Conservation (phyloP, 331 rosid species). For the Arachis monticola region DNA sequence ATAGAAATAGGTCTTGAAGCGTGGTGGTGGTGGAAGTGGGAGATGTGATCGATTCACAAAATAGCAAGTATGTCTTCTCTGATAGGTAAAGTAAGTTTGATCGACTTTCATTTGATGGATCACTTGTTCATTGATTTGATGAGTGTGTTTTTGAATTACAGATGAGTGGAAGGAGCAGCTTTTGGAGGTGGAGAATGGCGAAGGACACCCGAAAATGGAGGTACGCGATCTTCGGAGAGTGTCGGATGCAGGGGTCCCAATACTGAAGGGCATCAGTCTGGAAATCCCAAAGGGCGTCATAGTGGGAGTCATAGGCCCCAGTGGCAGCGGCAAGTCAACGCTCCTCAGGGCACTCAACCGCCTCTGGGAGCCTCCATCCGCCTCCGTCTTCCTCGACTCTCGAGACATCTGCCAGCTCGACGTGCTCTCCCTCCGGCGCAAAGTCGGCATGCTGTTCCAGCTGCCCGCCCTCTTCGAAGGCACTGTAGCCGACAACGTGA, state of each 20-base stretch:
- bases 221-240: constrained; percentile 59
- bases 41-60: background rate
- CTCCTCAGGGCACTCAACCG: constrained; percentile 78
- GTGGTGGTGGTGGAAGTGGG: too few relatives aligned
- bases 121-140: background rate
- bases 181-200: constrained; percentile 45
- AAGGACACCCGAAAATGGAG: constrained; percentile 46
- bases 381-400: constrained; percentile 71
- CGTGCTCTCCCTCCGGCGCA: constrained; percentile 79
- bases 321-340: constrained; percentile 93
- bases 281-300: constrained; percentile 67
- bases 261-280: constrained; percentile 65
- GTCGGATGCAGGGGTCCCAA: constrained; percentile 59
- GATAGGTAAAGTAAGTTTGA: constrained; percentile 3
- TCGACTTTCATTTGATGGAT: background rate
- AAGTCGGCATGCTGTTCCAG: constrained; percentile 97
- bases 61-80: constrained; percentile 16
- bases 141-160: background rate
- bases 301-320: constrained; percentile 86
- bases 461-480: constrained; percentile 94
- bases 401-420: constrained; percentile 63
- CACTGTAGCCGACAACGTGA: constrained; percentile 80
- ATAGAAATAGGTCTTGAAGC: too few relatives aligned
- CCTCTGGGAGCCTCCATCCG: constrained; percentile 85
- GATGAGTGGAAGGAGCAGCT: constrained; percentile 55